Conservation (phyloP, 2,329 filamentous ascomycete genomes). For the Cladosporium velox region DNA sequence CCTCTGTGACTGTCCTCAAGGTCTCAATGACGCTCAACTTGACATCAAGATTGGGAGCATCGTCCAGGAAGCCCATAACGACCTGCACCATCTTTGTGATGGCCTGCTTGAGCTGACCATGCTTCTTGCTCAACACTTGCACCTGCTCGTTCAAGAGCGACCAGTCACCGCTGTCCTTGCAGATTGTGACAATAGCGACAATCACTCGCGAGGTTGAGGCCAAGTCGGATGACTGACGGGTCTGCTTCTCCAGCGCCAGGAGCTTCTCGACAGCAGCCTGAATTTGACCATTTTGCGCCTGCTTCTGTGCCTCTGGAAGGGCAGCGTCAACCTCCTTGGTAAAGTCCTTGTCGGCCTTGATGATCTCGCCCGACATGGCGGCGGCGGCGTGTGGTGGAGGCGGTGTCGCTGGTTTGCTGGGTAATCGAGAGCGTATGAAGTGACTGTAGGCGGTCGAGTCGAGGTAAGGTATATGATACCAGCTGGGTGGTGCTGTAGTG, state of each 20-base stretch:
- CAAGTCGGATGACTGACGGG: constrained; percentile 94
- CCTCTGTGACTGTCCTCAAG: constrained; percentile 92
- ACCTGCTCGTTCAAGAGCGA: constrained; percentile 94
- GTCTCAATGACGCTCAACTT: constrained; percentile 96
- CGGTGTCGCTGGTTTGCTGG: background rate
- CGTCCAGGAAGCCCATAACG: constrained; percentile 88
- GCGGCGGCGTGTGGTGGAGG: constrained; percentile 1
- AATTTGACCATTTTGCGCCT: constrained; percentile 69
- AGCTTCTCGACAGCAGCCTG: constrained; percentile 93
- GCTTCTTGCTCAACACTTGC: constrained; percentile 95
- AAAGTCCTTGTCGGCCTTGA: constrained; percentile 99
- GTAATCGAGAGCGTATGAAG: background rate
- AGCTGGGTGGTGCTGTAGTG: background rate
- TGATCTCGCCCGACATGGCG: constrained; percentile 70
- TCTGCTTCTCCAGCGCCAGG: constrained; percentile 88
- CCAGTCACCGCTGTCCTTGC: constrained; percentile 93
- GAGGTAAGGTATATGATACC: background rate
- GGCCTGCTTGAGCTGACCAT: constrained; percentile 98
- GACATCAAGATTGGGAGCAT: constrained; percentile 78
- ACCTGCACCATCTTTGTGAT: constrained; percentile 99
- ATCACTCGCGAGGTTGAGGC: constrained; percentile 90
- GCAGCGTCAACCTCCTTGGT: constrained; percentile 91
- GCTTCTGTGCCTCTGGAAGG: constrained; percentile 85
- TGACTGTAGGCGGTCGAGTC: background rate
- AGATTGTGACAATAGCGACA: constrained; percentile 86